Conservation (phyloP, 441 rosid genomes). For the Mallotus repandus region DNA sequence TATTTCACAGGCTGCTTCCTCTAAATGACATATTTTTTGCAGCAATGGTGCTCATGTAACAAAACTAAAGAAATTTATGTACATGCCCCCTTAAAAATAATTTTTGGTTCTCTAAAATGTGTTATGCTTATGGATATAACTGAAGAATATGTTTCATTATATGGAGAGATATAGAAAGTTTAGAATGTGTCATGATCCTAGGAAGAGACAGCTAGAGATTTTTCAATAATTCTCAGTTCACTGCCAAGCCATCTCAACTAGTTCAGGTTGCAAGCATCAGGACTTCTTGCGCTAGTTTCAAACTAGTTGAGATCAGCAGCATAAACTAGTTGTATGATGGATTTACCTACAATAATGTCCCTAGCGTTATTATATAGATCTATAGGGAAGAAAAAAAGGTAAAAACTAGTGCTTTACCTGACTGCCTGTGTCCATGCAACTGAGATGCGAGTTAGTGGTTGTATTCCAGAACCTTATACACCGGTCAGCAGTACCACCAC, state of each 20-base stretch:
- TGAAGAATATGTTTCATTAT: neutral
- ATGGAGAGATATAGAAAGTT: neutral
- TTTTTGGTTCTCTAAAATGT: too few relatives aligned
- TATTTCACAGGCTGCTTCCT: too few relatives aligned
- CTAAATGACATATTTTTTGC: too few relatives aligned
- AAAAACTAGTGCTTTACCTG: slow-evolving; percentile 48
- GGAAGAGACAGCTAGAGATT: neutral
- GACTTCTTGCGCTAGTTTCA: too few relatives aligned
- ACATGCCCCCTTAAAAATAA: too few relatives aligned
- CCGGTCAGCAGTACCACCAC: slow-evolving; percentile 96
- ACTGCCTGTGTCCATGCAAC: slow-evolving; percentile 91
- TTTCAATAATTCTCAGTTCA: neutral
- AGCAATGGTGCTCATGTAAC: neutral
- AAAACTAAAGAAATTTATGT: neutral
- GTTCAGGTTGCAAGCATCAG: too few relatives aligned
- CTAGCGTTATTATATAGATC: neutral
- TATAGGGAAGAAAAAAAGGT: neutral
- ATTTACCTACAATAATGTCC: neutral
- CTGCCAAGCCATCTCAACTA: neutral
- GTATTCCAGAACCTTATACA: slow-evolving; percentile 98
- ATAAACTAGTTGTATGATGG: too few relatives aligned
- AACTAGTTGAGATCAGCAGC: too few relatives aligned
- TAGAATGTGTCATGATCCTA: neutral
- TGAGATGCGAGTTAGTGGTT: slow-evolving; percentile 81
- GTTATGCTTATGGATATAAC: neutral